A percentile compares a stretch with the other conserved stretches of the same genome.
phyloP scores from a whole-genome alignment of 2,329 filamentous ascomycete species.

The Beauveria bassiana region DNA sequence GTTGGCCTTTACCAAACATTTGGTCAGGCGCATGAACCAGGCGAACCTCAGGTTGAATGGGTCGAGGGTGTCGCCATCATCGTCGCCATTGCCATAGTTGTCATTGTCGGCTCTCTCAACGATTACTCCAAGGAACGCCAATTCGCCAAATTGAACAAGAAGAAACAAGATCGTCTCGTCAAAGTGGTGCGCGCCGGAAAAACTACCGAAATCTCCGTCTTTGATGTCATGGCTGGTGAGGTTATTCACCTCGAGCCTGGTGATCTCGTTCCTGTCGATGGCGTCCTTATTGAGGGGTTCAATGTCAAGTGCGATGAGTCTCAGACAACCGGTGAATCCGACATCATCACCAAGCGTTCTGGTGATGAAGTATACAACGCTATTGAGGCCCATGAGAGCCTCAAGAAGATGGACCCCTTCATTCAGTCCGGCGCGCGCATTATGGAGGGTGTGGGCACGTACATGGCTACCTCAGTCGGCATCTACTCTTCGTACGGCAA shows the following conservation, averaged over 20 bases:
- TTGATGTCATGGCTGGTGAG: slow-evolving; percentile 62
- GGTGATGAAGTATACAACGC: slow-evolving; percentile 62
- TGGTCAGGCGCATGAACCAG: slow-evolving; percentile 44
- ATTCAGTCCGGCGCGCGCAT: slow-evolving; percentile 79
- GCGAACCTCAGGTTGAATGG: slow-evolving; percentile 60
- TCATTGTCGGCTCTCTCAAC: slow-evolving; percentile 68
- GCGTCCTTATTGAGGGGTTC: slow-evolving; percentile 64
- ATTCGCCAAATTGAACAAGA: slow-evolving; percentile 70
- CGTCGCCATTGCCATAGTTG: slow-evolving; percentile 70
- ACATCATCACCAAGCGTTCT: slow-evolving; percentile 60
- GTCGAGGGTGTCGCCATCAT: slow-evolving; percentile 77
- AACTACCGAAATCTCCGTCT: slow-evolving; percentile 61
- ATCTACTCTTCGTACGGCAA: slow-evolving; percentile 68
- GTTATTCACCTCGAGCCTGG: slow-evolving; percentile 67
- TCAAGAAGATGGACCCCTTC: slow-evolving; percentile 72
- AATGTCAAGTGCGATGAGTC: slow-evolving; percentile 72
- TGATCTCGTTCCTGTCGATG: slow-evolving; percentile 67
- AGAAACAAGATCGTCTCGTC: slow-evolving; percentile 68
- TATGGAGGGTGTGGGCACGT: slow-evolving; percentile 70
- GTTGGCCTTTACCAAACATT: slow-evolving; percentile 71
- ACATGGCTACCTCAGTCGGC: slow-evolving; percentile 65
- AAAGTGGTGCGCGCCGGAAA: slow-evolving; percentile 66
- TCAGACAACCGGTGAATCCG: slow-evolving; percentile 71
- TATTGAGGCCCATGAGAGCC: slow-evolving; percentile 56
- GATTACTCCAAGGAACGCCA: slow-evolving; percentile 77